phyloP scores from a whole-genome alignment of 148 eudicot genomes.

The Camellia japonica region DNA sequence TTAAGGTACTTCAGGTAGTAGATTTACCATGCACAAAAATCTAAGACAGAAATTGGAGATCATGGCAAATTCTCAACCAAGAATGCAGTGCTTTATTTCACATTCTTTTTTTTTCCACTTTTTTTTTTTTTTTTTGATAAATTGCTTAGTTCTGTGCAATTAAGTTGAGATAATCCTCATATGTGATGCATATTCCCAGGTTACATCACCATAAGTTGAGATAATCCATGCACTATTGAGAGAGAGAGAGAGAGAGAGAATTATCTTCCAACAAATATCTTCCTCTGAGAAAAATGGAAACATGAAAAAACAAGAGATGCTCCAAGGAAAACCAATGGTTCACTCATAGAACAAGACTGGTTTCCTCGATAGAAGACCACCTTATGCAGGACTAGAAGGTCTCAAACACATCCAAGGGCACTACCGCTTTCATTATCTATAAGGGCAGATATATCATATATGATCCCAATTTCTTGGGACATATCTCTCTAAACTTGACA shows the following conservation, averaged over 20 bases:
- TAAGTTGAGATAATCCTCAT: background rate
- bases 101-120: background rate
- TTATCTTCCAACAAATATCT: background rate
- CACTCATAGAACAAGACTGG: background rate
- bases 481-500: background rate
- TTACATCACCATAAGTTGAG: background rate
- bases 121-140: background rate
- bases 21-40: background rate
- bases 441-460: background rate
- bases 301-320: background rate
- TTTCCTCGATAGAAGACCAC: background rate
- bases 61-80: background rate
- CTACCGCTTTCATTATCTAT: background rate
- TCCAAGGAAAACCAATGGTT: slow-evolving; percentile 6
- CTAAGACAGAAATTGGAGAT: slow-evolving; percentile 1
- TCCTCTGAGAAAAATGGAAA: background rate
- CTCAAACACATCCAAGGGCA: slow-evolving; percentile 1
- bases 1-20: background rate
- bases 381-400: background rate
- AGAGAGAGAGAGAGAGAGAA: background rate
- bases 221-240: too few relatives aligned
- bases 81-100: background rate
- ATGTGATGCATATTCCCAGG: background rate
- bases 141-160: background rate
- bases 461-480: background rate